A percentile compares a stretch with the other conserved stretches of the same genome.
These are phyloP conservation scores for Lipomyces chichibuensis DNA, from an alignment of 805 yeast genomes.

Conservation along the genomic window DNA sequence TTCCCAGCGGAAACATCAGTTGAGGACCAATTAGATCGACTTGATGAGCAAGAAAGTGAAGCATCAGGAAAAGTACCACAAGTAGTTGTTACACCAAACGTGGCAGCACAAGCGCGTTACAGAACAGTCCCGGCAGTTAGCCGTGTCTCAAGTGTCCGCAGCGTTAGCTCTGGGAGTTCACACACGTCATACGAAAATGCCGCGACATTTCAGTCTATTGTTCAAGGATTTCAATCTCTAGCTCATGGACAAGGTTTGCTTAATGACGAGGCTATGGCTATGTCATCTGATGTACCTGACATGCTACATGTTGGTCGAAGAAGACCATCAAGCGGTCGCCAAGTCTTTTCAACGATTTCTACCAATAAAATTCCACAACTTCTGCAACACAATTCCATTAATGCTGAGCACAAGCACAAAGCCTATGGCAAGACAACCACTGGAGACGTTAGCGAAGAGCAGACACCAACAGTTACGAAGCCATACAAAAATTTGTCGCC, in stretches of 20 bases:
- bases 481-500: not conserved
- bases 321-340: conserved; percentile 4
- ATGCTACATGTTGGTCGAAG: not conserved
- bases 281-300: not conserved
- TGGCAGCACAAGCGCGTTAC: not conserved
- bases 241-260: not conserved
- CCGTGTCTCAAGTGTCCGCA: not conserved
- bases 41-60: not conserved
- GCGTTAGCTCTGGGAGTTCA: not conserved
- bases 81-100: not conserved
- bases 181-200: not conserved
- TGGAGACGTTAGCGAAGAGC: not conserved
- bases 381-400: not conserved
- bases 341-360: not conserved
- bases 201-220: not conserved
- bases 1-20: not conserved
- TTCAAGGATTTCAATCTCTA: not conserved
- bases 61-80: not conserved
- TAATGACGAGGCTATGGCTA: not conserved
- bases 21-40: not conserved
- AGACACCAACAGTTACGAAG: not conserved
- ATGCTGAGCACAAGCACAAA: not conserved
- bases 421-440: not conserved
- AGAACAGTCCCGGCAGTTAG: not conserved
- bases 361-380: not conserved